phyloP scores from a whole-genome alignment of 2,329 filamentous ascomycete species.

The Aaosphaeria pasadenensis region DNA sequence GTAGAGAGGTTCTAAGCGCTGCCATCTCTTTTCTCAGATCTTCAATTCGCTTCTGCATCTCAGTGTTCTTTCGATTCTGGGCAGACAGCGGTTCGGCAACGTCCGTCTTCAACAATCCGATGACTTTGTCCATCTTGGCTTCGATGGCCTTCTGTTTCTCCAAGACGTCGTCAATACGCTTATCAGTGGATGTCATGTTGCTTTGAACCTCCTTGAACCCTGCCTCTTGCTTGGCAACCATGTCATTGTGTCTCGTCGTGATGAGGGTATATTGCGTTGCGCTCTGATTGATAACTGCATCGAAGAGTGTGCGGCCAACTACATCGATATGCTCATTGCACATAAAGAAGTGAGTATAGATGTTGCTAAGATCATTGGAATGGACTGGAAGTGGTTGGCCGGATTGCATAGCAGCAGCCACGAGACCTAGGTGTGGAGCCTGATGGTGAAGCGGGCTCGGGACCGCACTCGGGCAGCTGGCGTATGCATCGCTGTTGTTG shows the following conservation, averaged over 20 bases:
- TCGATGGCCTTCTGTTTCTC: constrained; percentile 18
- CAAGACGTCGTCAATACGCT: constrained; percentile 15
- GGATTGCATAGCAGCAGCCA: neutral
- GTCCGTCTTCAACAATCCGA: constrained; percentile 22
- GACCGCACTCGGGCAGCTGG: constrained; percentile 25
- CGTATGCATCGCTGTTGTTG: constrained; percentile 13
- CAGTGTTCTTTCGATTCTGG: constrained; percentile 22
- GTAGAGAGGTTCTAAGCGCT: constrained; percentile 20
- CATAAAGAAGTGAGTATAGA: constrained; percentile 30
- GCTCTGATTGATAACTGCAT: constrained; percentile 15
- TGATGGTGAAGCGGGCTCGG: constrained; percentile 26
- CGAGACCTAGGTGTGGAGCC: constrained; percentile 1
- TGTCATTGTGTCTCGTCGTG: constrained; percentile 2
- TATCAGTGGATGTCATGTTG: constrained; percentile 18
- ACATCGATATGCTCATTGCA: constrained; percentile 36
- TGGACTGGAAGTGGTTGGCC: neutral
- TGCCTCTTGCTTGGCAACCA: constrained; percentile 13
- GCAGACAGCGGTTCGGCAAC: constrained; percentile 18
- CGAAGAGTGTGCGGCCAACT: constrained; percentile 24
- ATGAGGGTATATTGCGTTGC: constrained; percentile 15
- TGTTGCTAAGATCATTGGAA: constrained; percentile 5
- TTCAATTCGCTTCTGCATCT: constrained; percentile 22
- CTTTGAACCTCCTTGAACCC: constrained; percentile 22
- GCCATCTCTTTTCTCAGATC: constrained; percentile 22
- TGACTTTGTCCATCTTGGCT: constrained; percentile 22